Evolutionary conservation across 192 early-diverging fungal genomes (phyloP), one percentile per base, ranked within the genome.

Genomic region (Pilaira anomala): DNA sequence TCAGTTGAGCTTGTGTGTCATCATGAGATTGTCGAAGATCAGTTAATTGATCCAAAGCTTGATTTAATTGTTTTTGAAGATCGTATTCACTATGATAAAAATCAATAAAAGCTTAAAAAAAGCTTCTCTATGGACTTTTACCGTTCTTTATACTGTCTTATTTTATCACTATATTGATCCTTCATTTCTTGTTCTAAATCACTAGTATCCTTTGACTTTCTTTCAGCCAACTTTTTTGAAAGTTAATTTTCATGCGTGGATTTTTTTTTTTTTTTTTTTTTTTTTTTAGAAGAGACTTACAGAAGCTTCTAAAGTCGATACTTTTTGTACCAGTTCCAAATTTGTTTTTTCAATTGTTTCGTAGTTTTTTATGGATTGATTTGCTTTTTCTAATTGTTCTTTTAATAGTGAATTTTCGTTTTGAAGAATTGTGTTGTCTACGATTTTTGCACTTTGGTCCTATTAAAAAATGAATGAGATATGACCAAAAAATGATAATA

Each of bases 101-200:
- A 46, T 46, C 7, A 5, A 3, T 9, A 9, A 9, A 36, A 9
- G 11, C 2, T 2, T 36, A 29, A 50, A 30, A 29, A 16, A 21
- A 3, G 3, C 28, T 45, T 30, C n/a, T 7, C 9, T 42, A 13
- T 28, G 18, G 6, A 16, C 25, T 11, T 22, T 48, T 75, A 88
- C 84, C 84, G 87, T 46, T 93, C 91, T 65, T 92, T 93, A 55
- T 90, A 90, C 19, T 87, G 82, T 30, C 79, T 73, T 29, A 94
- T 90, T 48, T 90, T 88, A 42, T 89, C 91, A n/a, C 90, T 88
- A 61, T 83, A 85, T 40, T 90, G 84, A 33, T 82, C 75, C 65
- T 86, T 85, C 60, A 91, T 72, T 36, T 91, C 91, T 7, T 72
- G 77, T 63, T 90, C 92, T 33, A 89, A 85, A 65, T 88, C 78